Base-by-base conservation (phyloP, 1,139 yeast genomes). In the Lodderomyces theae region DNA sequence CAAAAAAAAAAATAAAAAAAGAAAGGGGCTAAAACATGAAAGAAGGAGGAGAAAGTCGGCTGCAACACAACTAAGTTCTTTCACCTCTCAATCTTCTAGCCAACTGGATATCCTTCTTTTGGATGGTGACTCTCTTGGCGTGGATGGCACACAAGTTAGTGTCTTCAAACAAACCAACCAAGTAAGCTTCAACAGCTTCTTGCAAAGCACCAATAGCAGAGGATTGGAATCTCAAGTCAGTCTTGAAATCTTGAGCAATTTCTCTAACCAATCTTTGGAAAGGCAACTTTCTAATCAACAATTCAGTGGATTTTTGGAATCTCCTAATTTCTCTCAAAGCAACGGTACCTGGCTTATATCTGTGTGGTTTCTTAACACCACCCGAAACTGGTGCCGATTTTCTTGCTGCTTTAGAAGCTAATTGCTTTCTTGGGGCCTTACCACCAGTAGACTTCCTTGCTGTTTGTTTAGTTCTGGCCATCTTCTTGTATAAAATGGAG, bases 1-100 rank as follows among this genome's bases (percentile, higher is more conserved):
- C 11, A 30, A 31, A 31, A 15, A 10, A 19, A 31, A 31, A 18
- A 37, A 24, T 15, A 15, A 28, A 15, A 28, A 28, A 15, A 18
- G 17, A 28, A 39, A 39, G 25, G 16, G 16, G 10, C 25, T 8
- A 28, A 24, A 12, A 34, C n/a, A n/a, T n/a, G n/a, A n/a, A n/a
- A n/a, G n/a, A n/a, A n/a, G n/a, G n/a, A n/a, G n/a, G n/a, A n/a
- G n/a, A n/a, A n/a, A n/a, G n/a, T n/a, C n/a, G n/a, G n/a, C n/a
- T n/a, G 8, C 23, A 18, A 26, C 33, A 28, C 15, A 43, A 41
- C 51, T 63, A 70, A 37, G 76, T 62, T 64, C 77, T 68, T 61
- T 72, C 77, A 51, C 77, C 77, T 63, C 77, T 69, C 60, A 72
- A 71, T 67, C 77, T 71, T 69, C 77, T 70, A 40, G 77, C 77